phyloP scores from a whole-genome alignment of 176 grass and related monocot species.

The Poa pratensis region DNA sequence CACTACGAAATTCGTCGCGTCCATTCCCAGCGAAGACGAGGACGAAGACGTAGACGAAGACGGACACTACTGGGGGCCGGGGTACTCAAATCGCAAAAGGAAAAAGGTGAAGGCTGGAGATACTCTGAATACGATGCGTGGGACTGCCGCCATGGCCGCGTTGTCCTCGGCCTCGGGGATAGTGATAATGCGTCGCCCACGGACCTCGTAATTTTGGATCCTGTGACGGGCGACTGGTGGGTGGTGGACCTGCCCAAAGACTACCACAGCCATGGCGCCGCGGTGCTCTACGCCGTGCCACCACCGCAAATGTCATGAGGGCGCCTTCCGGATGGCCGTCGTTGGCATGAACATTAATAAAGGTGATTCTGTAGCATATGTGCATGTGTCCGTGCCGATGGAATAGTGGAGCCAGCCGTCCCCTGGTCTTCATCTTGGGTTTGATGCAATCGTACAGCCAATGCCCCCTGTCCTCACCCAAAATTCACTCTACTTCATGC shows the following conservation, averaged over 20 bases:
- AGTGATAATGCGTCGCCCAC: background rate
- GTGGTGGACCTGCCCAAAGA: background rate
- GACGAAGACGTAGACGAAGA: too few species aligned
- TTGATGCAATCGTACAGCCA: background rate
- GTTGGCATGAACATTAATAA: background rate
- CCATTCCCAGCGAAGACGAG: background rate
- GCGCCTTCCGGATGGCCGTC: background rate
- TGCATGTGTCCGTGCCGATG: background rate
- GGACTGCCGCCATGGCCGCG: constrained; percentile 10
- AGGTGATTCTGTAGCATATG: background rate
- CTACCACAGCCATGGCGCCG: background rate
- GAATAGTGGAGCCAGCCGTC: background rate
- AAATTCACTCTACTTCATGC: background rate
- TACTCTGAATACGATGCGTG: background rate
- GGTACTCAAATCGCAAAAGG: too few species aligned
- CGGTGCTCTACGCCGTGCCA: background rate
- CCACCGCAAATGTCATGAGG: background rate
- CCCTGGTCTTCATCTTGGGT: background rate
- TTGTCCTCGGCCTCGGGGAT: background rate
- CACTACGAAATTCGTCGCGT: background rate
- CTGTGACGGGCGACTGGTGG: background rate
- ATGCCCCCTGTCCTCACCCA: background rate
- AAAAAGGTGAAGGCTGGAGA: background rate
- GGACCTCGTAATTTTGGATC: background rate
- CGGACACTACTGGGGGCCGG: too few species aligned